These are phyloP conservation scores for Paxillus involutus DNA, from an alignment of 768 basidiomycete species.

Conservation along the genomic window DNA sequence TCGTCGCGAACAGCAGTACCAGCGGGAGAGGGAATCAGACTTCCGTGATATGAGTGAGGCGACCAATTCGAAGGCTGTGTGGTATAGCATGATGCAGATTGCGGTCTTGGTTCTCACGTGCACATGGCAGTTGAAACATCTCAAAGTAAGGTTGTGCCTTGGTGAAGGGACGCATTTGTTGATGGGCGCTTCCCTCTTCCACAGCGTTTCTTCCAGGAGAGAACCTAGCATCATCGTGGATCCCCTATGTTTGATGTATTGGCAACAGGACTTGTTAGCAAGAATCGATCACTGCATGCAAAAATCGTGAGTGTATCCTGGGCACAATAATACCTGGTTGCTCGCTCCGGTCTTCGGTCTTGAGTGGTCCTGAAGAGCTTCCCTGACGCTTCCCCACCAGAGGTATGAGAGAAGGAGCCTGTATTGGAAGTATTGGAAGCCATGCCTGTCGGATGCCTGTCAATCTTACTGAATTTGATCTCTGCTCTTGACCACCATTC, in stretches of 20 bases:
- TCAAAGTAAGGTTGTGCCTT: conserved; percentile 58
- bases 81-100: conserved; percentile 92
- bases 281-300: too few species aligned
- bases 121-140: conserved; percentile 89
- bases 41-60: conserved; percentile 86
- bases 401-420: background rate
- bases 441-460: too few species aligned
- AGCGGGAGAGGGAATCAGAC: conserved; percentile 91
- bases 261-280: background rate
- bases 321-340: background rate
- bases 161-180: background rate
- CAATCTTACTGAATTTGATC: too few species aligned
- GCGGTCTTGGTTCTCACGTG: conserved; percentile 81
- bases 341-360: background rate
- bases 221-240: conserved; percentile 43
- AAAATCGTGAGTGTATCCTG: background rate
- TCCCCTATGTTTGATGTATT: conserved; percentile 3
- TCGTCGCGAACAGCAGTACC: conserved; percentile 94
- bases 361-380: background rate
- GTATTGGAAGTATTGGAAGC: too few species aligned
- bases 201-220: conserved; percentile 85
- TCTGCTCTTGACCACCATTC: background rate
- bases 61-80: conserved; percentile 91
- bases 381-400: background rate
- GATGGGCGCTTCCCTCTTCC: conserved; percentile 1